These are phyloP conservation scores for Fennellomyces sp. DNA, from an alignment of 371 early-diverging fungal species.

Conservation along the genomic window DNA sequence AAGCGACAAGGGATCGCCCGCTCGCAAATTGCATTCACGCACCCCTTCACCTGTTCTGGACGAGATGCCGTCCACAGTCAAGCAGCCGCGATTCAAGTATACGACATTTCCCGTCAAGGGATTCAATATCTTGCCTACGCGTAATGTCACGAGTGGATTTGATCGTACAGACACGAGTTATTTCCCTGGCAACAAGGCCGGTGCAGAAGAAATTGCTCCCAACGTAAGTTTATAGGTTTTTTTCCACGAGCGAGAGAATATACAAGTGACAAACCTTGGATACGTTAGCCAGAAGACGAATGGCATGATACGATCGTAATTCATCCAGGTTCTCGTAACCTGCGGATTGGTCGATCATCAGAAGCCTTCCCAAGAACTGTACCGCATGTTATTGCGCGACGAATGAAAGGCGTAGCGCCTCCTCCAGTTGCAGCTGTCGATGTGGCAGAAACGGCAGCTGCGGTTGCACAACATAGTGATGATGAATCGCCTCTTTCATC, in stretches of 20 bases:
- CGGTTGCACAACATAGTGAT: constrained; percentile 1
- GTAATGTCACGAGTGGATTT: constrained; percentile 50
- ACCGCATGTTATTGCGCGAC: constrained; percentile 83
- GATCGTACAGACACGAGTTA: constrained; percentile 38
- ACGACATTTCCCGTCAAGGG: constrained; percentile 52
- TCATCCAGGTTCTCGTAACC: constrained; percentile 84
- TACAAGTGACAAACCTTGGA: neutral
- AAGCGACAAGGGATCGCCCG: neutral
- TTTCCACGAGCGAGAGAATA: neutral
- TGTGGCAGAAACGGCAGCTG: constrained; percentile 10
- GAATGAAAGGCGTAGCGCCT: constrained; percentile 19
- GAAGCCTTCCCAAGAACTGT: constrained; percentile 80
- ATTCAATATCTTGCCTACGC: constrained; percentile 49
- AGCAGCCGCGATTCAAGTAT: constrained; percentile 48
- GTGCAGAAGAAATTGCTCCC: constrained; percentile 34
- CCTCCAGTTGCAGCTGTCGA: constrained; percentile 25
- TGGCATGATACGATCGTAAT: constrained; percentile 74
- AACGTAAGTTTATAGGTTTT: constrained; percentile 31
- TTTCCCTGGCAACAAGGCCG: constrained; percentile 43
- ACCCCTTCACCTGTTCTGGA: constrained; percentile 8
- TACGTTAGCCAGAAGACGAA: constrained; percentile 45
- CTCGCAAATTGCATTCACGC: neutral
- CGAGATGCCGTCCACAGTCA: neutral
- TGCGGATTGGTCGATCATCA: constrained; percentile 80
- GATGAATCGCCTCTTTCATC: constrained; percentile 5